Percentiles rank a stretch among this genome's conserved stretches.
phyloP scores from a whole-genome alignment of 805 yeast species.

The Lachancea fermentati region DNA sequence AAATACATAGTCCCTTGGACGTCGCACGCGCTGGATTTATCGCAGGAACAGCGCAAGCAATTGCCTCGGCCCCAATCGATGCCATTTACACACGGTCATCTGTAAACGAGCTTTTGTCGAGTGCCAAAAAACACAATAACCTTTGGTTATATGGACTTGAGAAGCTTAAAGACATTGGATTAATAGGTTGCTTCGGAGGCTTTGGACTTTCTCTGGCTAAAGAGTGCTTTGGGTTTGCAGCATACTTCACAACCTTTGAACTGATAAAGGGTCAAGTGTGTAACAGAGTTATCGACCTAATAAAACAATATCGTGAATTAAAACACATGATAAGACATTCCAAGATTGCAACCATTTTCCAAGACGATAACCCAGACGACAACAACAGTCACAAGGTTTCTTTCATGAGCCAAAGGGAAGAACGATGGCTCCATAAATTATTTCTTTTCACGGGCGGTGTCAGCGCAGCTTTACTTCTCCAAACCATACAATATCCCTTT shows the following conservation, averaged over 20 bases:
- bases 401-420: slow-evolving; percentile 20
- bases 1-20: slow-evolving; percentile 38
- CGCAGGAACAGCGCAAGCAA: slow-evolving; percentile 84
- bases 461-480: slow-evolving; percentile 70
- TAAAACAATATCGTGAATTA: slow-evolving; percentile 39
- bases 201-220: slow-evolving; percentile 70
- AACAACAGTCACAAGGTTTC: slow-evolving; percentile 1
- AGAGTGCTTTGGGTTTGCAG: slow-evolving; percentile 78
- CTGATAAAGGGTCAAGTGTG: slow-evolving; percentile 65
- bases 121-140: slow-evolving; percentile 50
- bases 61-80: slow-evolving; percentile 90
- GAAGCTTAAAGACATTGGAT: slow-evolving; percentile 68
- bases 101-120: slow-evolving; percentile 64
- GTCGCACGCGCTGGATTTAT: slow-evolving; percentile 73
- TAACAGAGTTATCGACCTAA: slow-evolving; percentile 40
- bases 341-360: slow-evolving; percentile 23
- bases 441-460: slow-evolving; percentile 76
- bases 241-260: slow-evolving; percentile 78
- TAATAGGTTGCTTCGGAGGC: slow-evolving; percentile 86
- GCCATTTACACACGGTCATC: slow-evolving; percentile 81
- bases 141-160: slow-evolving; percentile 71
- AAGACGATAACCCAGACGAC: slow-evolving; percentile 7
- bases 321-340: slow-evolving; percentile 28
- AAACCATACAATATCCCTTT: slow-evolving; percentile 79
- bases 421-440: slow-evolving; percentile 22